Conservation (phyloP, 192 early-diverging fungal genomes). For the Entomortierella beljakovae region DNA sequence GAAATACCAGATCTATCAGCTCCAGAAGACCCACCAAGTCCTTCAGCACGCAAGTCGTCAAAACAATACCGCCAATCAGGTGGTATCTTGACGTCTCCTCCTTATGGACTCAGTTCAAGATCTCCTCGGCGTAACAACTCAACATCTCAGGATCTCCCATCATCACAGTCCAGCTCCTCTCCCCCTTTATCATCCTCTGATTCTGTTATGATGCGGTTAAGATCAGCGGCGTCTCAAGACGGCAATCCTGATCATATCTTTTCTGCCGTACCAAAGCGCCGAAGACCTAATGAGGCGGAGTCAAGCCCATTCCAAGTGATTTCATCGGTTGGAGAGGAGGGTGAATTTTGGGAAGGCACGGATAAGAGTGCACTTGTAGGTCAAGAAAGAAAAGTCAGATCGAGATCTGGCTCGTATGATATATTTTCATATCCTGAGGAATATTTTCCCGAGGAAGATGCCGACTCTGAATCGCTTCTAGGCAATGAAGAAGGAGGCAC, state of each 20-base stretch:
- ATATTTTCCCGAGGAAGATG: not conserved
- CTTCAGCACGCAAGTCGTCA: not conserved
- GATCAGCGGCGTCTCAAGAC: conserved; percentile 4
- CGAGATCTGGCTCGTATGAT: conserved; percentile 27
- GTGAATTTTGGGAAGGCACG: conserved; percentile 22
- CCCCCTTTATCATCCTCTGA: not conserved
- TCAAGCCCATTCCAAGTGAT: conserved; percentile 3
- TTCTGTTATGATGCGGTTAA: not conserved
- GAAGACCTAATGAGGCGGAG: not conserved
- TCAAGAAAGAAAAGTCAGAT: not conserved
- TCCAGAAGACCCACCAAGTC: not conserved
- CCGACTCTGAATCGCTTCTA: not conserved
- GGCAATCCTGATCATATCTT: not conserved
- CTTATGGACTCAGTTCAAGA: not conserved
- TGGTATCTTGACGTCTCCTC: not conserved
- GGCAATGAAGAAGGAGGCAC: not conserved
- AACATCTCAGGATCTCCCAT: conserved; percentile 11
- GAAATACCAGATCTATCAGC: not conserved
- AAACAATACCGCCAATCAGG: not conserved
- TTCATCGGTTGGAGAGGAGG: conserved; percentile 27
- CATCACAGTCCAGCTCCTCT: conserved; percentile 15
- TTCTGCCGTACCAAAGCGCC: conserved; percentile 2
- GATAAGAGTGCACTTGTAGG: not conserved
- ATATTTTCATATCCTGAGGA: conserved; percentile 27
- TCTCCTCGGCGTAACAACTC: not conserved